phyloP scores from a whole-genome alignment of 2,329 filamentous ascomycete species.

The Boeremia lycopersici region DNA sequence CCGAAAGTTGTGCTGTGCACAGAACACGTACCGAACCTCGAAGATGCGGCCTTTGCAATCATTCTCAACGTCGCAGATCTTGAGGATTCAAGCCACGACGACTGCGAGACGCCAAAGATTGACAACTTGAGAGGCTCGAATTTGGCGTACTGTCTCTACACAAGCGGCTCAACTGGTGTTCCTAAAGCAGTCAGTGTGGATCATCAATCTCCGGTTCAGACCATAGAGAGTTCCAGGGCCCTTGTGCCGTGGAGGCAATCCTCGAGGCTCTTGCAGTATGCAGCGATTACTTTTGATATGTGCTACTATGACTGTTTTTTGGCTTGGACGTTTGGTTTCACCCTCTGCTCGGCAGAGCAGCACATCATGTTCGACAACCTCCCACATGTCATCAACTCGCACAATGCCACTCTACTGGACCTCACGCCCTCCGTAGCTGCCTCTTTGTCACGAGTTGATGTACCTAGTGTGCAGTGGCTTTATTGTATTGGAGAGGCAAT shows the following conservation, averaged over 20 bases:
- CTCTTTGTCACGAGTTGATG: constrained; percentile 37
- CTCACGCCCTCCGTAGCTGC: constrained; percentile 52
- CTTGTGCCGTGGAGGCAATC: constrained; percentile 48
- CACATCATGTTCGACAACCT: constrained; percentile 48
- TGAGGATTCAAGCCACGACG: constrained; percentile 1
- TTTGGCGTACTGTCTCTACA: constrained; percentile 53
- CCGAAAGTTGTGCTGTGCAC: constrained; percentile 38
- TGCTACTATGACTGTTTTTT: constrained; percentile 56
- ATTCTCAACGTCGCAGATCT: constrained; percentile 28
- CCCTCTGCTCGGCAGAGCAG: constrained; percentile 50
- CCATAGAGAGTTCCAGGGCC: constrained; percentile 46
- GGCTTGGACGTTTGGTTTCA: constrained; percentile 53
- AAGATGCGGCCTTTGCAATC: not conserved
- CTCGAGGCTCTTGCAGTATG: constrained; percentile 52
- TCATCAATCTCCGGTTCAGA: constrained; percentile 50
- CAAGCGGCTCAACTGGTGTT: constrained; percentile 52
- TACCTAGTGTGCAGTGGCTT: constrained; percentile 49
- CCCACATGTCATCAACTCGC: constrained; percentile 39
- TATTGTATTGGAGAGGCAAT: constrained; percentile 55
- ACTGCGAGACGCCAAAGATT: constrained; percentile 33
- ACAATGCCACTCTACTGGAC: constrained; percentile 49
- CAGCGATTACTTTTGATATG: constrained; percentile 54
- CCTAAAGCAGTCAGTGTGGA: constrained; percentile 54
- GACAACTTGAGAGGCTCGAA: constrained; percentile 30
- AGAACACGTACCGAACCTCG: not conserved